Base-by-base conservation (phyloP, 192 early-diverging fungal species). In the Podochytrium sp. region DNA sequence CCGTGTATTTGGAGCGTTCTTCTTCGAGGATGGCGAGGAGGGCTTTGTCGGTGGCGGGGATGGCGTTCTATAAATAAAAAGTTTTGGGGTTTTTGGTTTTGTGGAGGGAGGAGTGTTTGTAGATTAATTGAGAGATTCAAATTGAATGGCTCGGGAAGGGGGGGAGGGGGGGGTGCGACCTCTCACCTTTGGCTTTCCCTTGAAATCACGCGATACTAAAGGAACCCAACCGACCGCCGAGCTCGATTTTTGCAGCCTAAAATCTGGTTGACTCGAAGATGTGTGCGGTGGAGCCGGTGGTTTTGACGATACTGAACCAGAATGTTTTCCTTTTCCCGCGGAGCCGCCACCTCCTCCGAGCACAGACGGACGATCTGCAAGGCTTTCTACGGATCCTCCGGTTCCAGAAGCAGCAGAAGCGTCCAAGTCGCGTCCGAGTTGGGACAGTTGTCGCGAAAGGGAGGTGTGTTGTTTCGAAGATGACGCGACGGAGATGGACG, bases 21-120 rank as follows among this genome's bases (percentile, higher is more conserved):
- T 81, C 82, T 50, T 87, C 86, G 7, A 87, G 65, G 6, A 85
- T 65, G 18, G 35, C 62, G 32, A 85, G 69, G 5, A 87, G 75
- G 16, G 80, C 51, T 42, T 87, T 87, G 39, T 85, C 83, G 10
- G 76, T 77, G 23, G 69, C 69, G 4, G 69, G 69, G 55, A 64
- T 4, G 76, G 68, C 59, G 25, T 75, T 76, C 65, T 63, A n/a
- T n/a, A n/a, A n/a, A n/a, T 20, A 64, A 70, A 16, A n/a, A 63
- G 29, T 29, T 71, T 71, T 69, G 14, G 14, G 68, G 20, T 35
- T n/a, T n/a, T 33, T 67, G 12, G n/a, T 74, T 43, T 39, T 65
- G 43, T 71, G 71, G 29, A 43, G 27, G 30, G 35, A 71, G 32
- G n/a, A n/a, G 1, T 34, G 16, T 3, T 58, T 7, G 7, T 14